Conservation (phyloP, 176 grass and related monocot genomes). For the Ensete ventricosum region DNA sequence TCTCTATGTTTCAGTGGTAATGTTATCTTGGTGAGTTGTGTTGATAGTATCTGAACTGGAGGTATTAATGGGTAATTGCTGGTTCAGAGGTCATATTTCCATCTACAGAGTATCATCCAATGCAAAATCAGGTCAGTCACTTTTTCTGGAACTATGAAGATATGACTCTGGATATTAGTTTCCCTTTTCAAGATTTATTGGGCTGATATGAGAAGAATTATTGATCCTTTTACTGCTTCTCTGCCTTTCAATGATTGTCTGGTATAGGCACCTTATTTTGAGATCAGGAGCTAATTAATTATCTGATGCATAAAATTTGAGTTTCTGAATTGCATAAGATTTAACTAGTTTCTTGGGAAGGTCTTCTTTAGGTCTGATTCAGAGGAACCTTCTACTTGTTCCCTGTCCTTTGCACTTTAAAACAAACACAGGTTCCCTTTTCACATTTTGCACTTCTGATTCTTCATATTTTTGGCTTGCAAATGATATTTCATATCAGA, state of each 20-base stretch:
- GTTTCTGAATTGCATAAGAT: no score
- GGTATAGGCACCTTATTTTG: no score
- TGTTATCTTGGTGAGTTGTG: not conserved
- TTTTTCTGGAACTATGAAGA: not conserved
- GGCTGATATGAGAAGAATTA: no score
- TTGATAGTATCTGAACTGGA: not conserved
- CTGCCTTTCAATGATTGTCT: not conserved
- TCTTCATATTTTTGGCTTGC: no score
- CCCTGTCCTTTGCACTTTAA: not conserved
- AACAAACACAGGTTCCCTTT: not conserved
- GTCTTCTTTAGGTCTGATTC: no score
- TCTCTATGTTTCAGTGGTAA: not conserved
- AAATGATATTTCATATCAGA: no score
- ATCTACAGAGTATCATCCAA: slow-evolving; percentile 7
- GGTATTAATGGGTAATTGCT: slow-evolving; percentile 7
- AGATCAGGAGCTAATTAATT: no score
- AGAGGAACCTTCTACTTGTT: not conserved
- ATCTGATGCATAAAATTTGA: no score
- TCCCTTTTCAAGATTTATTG: not conserved
- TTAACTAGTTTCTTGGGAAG: no score
- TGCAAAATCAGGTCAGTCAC: not conserved
- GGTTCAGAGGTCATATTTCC: not conserved
- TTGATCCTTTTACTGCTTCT: not conserved
- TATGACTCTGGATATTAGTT: not conserved
- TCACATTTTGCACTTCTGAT: not conserved